A percentile compares a stretch with the other conserved stretches of the same genome.
Evolutionary conservation across 225 moss, liverwort and hornwort species (phyloP).

Genomic region (Thuidium tamariscinum): DNA sequence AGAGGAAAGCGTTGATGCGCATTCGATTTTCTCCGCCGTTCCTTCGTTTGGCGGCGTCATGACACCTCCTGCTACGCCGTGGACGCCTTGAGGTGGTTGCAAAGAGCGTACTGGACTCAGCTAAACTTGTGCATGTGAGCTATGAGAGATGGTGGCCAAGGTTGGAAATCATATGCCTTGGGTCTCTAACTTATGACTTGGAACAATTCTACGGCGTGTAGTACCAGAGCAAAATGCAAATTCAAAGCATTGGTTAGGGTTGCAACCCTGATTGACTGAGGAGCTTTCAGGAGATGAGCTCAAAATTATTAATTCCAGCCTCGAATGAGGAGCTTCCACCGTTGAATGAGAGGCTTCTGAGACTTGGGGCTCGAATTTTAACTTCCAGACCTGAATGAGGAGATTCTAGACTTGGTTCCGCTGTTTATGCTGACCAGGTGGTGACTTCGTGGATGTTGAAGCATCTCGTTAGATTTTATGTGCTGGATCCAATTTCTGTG

Average conservation of each 20-base stretch:
- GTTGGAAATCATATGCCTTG: not conserved
- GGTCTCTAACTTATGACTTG: not conserved
- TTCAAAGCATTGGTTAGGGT: too few species aligned
- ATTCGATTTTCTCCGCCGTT: conserved; percentile 41
- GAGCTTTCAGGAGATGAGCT: not conserved
- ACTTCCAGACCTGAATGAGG: not conserved
- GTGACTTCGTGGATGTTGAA: not conserved
- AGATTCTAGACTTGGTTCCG: not conserved
- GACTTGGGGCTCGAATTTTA: not conserved
- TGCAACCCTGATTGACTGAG: not conserved
- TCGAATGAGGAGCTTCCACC: not conserved
- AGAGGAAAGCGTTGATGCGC: conserved; percentile 20
- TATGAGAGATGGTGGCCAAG: not conserved
- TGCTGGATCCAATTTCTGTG: not conserved
- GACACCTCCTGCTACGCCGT: conserved; percentile 40
- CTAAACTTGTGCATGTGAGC: not conserved
- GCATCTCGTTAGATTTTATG: not conserved
- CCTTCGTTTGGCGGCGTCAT: conserved; percentile 11
- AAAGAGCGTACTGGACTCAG: not conserved
- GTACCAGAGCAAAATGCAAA: not conserved
- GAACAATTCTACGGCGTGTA: not conserved
- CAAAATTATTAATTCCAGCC: too few species aligned
- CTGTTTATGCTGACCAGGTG: not conserved
- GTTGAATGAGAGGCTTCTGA: not conserved
- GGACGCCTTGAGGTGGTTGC: conserved; percentile 9